phyloP scores from a whole-genome alignment of 257 asterid species.

The Solanum pinnatisectum region DNA sequence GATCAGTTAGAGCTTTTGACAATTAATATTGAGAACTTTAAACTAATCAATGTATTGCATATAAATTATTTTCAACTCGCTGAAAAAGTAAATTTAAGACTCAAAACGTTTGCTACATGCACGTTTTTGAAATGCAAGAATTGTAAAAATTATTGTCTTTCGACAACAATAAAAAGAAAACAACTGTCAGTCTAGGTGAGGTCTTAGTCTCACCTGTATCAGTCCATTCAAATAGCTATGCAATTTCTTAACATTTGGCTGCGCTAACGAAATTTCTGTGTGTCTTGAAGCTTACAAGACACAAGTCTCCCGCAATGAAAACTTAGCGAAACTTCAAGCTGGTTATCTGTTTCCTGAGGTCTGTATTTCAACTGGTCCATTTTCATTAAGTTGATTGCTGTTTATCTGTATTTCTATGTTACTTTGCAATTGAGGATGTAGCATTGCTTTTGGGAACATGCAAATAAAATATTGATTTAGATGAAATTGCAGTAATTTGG shows the following conservation, averaged over 20 bases:
- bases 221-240: neutral
- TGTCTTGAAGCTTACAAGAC: slow-evolving; percentile 65
- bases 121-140: neutral
- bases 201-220: neutral
- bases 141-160: neutral
- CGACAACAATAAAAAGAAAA: neutral
- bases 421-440: neutral
- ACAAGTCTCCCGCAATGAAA: slow-evolving; percentile 73
- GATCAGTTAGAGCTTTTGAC: neutral
- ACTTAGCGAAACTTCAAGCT: slow-evolving; percentile 90
- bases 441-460: neutral
- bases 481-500: neutral
- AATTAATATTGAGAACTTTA: neutral
- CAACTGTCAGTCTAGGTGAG: neutral
- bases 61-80: neutral
- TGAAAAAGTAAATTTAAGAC: neutral
- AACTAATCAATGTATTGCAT: neutral
- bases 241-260: neutral
- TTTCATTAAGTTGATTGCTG: neutral
- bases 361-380: neutral
- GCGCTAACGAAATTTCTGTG: slow-evolving; percentile 11
- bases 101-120: neutral
- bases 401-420: slow-evolving; percentile 1
- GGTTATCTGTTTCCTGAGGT: slow-evolving; percentile 99
- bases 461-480: neutral